A percentile compares a stretch with the other conserved stretches of the same genome.
Conservation (phyloP, 73 alveolate species). For the Paramecium sexaurelia region DNA sequence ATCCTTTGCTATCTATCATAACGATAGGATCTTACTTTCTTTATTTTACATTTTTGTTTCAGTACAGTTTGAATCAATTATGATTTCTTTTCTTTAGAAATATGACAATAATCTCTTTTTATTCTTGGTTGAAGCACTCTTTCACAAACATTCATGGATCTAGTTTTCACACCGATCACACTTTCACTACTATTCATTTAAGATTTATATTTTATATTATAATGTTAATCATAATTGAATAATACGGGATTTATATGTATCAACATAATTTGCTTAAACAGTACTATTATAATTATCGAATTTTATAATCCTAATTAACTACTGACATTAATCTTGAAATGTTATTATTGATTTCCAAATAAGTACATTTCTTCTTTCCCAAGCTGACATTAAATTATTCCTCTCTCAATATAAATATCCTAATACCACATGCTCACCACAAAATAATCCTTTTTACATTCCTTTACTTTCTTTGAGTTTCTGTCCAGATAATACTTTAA, state of each 20-base stretch:
- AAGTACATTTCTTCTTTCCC: not conserved
- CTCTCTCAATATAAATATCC: not conserved
- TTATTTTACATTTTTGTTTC: conserved; percentile 11
- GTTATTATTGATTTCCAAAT: not conserved
- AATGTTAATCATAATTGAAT: not conserved
- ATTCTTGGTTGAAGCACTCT: conserved; percentile 3
- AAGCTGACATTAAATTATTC: not conserved
- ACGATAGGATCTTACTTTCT: conserved; percentile 3
- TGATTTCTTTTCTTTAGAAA: conserved; percentile 38
- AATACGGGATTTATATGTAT: not conserved
- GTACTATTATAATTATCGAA: not conserved
- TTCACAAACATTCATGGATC: conserved; percentile 5
- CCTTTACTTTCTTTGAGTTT: too few relatives aligned
- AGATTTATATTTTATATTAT: conserved; percentile 11
- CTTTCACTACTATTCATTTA: conserved; percentile 10
- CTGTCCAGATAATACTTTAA: too few relatives aligned
- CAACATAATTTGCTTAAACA: not conserved
- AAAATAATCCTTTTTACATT: not conserved
- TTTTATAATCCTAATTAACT: not conserved
- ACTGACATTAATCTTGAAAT: not conserved
- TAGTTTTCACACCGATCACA: not conserved
- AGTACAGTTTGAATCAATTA: conserved; percentile 52
- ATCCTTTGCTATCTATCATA: conserved; percentile 26
- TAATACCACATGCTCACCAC: not conserved
- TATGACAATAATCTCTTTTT: conserved; percentile 51